These are phyloP conservation scores for Sanguinoderma infundibulare DNA, from an alignment of 1,284 basidiomycete genomes.

Conservation along the genomic window DNA sequence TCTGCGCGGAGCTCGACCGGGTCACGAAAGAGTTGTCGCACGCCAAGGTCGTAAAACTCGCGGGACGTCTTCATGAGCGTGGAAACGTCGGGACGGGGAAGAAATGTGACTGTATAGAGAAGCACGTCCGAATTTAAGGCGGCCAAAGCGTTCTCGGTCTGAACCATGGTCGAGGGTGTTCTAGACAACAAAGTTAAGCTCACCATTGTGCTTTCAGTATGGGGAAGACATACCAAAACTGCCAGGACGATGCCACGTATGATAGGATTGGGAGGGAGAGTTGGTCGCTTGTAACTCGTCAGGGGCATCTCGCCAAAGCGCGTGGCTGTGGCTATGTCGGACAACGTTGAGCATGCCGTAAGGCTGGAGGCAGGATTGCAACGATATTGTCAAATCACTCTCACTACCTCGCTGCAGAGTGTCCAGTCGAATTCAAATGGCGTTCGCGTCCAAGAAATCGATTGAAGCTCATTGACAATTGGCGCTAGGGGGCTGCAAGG, in stretches of 20 bases:
- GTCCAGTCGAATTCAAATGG: no score
- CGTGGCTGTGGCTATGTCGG: background rate
- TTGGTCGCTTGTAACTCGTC: background rate
- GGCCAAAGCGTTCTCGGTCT: background rate
- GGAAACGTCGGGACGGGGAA: slow-evolving; percentile 13
- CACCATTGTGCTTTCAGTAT: background rate
- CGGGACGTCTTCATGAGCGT: slow-evolving; percentile 14
- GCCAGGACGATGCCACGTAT: background rate
- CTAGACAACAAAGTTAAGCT: background rate
- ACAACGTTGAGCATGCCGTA: background rate
- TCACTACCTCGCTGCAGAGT: background rate
- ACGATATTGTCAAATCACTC: background rate
- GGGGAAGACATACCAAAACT: background rate
- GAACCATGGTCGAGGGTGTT: background rate
- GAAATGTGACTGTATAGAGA: slow-evolving; percentile 9
- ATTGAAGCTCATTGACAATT: no score
- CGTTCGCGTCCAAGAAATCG: no score
- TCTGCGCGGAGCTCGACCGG: slow-evolving; percentile 9
- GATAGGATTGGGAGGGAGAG: background rate
- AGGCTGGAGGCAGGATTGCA: background rate
- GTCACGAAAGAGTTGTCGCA: slow-evolving; percentile 9
- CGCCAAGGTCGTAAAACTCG: slow-evolving; percentile 2
- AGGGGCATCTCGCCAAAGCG: background rate
- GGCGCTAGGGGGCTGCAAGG: no score
- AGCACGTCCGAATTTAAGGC: slow-evolving; percentile 20